Conservation (phyloP, 257 asterid species). For the Nicotiana paniculata region DNA sequence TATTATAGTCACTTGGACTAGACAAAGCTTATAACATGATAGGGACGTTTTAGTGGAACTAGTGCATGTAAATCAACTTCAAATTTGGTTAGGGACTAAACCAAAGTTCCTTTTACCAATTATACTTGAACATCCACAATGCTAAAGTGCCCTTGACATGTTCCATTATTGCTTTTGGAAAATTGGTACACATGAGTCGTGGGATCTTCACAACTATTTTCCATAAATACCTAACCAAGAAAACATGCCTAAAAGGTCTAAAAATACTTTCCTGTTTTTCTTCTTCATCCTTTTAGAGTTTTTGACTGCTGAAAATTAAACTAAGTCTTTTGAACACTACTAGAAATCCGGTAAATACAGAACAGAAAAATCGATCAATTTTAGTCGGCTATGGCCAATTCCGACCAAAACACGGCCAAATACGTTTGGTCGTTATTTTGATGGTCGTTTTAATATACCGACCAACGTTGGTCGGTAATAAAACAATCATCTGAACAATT, state of each 20-base stretch:
- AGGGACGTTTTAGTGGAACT: slow-evolving; percentile 10
- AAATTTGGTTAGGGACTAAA: slow-evolving; percentile 4
- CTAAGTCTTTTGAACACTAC: neutral
- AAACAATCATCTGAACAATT: too few species aligned
- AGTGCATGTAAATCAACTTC: slow-evolving; percentile 19
- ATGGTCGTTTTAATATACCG: too few species aligned
- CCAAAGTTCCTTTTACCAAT: slow-evolving; percentile 16
- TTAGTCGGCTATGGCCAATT: too few species aligned
- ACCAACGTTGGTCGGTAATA: too few species aligned
- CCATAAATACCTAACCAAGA: slow-evolving; percentile 34
- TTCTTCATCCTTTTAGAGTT: neutral
- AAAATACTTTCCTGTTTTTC: slow-evolving; percentile 9
- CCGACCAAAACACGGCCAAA: too few species aligned
- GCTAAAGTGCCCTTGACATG: slow-evolving; percentile 9
- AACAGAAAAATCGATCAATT: too few species aligned
- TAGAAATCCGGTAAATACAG: too few species aligned
- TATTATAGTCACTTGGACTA: neutral
- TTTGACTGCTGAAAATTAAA: neutral
- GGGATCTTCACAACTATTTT: slow-evolving; percentile 9
- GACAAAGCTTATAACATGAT: slow-evolving; percentile 7
- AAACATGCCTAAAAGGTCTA: slow-evolving; percentile 19
- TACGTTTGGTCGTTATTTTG: too few species aligned
- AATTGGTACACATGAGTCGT: slow-evolving; percentile 11
- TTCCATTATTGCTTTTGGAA: slow-evolving; percentile 12
- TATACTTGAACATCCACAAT: slow-evolving; percentile 30